Conservation (phyloP, 768 basidiomycete genomes). For the Tulasnella calospora region DNA sequence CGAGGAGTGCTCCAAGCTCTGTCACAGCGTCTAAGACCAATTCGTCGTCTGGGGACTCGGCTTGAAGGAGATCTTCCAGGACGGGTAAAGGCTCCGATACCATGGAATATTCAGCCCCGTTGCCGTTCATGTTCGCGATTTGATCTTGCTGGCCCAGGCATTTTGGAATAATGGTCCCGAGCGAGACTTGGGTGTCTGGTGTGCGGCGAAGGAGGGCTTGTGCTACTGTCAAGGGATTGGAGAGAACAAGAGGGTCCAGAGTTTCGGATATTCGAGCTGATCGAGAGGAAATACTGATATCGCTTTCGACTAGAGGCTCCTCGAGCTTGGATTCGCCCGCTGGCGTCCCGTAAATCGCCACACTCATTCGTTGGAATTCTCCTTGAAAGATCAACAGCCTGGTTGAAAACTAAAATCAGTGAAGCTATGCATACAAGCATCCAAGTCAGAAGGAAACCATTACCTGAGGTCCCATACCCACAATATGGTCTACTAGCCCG, state of each 20-base stretch:
- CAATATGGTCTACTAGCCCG: conserved; percentile 2
- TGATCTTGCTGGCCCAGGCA: neutral
- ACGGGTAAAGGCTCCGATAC: neutral
- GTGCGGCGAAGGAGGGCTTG: neutral
- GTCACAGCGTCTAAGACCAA: neutral
- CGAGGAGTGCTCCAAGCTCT: neutral
- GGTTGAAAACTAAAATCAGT: conserved; percentile 19
- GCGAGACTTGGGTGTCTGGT: neutral
- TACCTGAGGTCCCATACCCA: conserved; percentile 6
- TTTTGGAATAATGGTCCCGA: neutral
- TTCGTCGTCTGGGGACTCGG: neutral
- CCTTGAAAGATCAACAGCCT: conserved; percentile 26
- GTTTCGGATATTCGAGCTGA: neutral
- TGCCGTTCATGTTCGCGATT: neutral
- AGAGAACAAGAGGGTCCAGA: neutral
- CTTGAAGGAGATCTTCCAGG: neutral
- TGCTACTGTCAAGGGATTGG: neutral
- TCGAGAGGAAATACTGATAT: neutral
- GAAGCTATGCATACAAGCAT: neutral
- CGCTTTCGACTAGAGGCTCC: neutral
- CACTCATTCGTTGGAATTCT: conserved; percentile 19
- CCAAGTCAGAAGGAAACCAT: neutral
- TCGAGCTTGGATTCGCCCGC: neutral
- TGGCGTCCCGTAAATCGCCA: conserved; percentile 25
- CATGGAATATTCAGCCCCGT: neutral